phyloP scores from a whole-genome alignment of 805 yeast genomes.

The Spathaspora hagerdaliae region DNA sequence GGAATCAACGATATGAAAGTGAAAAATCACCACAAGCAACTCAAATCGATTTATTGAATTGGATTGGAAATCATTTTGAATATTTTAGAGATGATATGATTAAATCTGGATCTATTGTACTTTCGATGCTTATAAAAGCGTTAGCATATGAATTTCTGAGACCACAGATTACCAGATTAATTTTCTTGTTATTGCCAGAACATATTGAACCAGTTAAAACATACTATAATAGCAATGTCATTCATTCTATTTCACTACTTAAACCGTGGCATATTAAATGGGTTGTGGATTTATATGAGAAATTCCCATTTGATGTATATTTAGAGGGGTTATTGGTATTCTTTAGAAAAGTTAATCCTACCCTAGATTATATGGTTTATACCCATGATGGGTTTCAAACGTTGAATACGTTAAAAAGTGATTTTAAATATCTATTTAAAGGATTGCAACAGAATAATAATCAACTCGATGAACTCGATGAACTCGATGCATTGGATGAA shows the following conservation, averaged over 20 bases:
- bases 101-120: constrained; percentile 8
- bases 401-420: constrained; percentile 2
- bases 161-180: constrained; percentile 16
- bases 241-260: constrained; percentile 7
- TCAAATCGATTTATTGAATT: constrained; percentile 18
- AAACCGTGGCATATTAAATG: constrained; percentile 28
- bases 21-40: constrained; percentile 10
- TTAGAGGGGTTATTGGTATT: constrained; percentile 19
- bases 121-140: constrained; percentile 16
- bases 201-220: constrained; percentile 8
- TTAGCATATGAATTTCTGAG: constrained; percentile 23
- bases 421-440: background rate
- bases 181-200: constrained; percentile 15
- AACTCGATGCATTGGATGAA: background rate
- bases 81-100: constrained; percentile 11
- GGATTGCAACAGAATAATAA: background rate
- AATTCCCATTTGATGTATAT: constrained; percentile 29
- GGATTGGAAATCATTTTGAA: constrained; percentile 18
- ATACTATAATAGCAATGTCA: constrained; percentile 7
- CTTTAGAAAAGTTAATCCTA: constrained; percentile 17
- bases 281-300: constrained; percentile 21
- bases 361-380: constrained; percentile 9
- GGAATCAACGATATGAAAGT: constrained; percentile 10
- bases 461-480: background rate
- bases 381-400: constrained; percentile 1